Conservation (phyloP, 2,329 filamentous ascomycete species). For the Proliferodiscus dingleyae region DNA sequence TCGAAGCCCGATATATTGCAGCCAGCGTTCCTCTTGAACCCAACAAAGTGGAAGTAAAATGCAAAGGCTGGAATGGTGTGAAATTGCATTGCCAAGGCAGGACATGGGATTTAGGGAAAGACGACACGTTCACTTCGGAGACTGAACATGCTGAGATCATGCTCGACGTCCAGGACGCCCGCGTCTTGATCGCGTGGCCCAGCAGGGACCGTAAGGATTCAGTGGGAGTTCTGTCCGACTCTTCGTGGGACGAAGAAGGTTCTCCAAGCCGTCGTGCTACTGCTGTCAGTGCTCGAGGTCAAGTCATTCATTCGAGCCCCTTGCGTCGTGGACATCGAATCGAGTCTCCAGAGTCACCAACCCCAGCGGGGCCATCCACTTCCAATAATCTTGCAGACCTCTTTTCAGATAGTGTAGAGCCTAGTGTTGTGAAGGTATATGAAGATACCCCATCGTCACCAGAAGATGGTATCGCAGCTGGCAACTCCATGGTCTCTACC, state of each 20-base stretch:
- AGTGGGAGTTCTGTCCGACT: slow-evolving; percentile 42
- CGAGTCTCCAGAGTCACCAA: slow-evolving; percentile 73
- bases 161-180: slow-evolving; percentile 88
- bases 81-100: slow-evolving; percentile 88
- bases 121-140: slow-evolving; percentile 84
- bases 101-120: slow-evolving; percentile 80
- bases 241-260: slow-evolving; percentile 60
- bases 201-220: slow-evolving; percentile 45
- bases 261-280: slow-evolving; percentile 47
- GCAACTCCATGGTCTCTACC: slow-evolving; percentile 23
- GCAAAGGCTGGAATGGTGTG: slow-evolving; percentile 92
- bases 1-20: slow-evolving; percentile 78
- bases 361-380: slow-evolving; percentile 36
- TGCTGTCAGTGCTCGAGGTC: slow-evolving; percentile 27
- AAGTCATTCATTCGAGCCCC: slow-evolving; percentile 55
- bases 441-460: slow-evolving; percentile 62
- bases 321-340: slow-evolving; percentile 53
- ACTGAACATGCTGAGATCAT: slow-evolving; percentile 87
- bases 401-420: slow-evolving; percentile 41
- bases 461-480: slow-evolving; percentile 35
- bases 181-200: slow-evolving; percentile 88
- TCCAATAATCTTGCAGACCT: slow-evolving; percentile 22
- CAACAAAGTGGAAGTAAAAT: slow-evolving; percentile 81
- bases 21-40: slow-evolving; percentile 62
- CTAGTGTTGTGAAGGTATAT: slow-evolving; percentile 60